Evolutionary conservation across 2,329 filamentous ascomycete species (phyloP).

Genomic region (Fusarium xyrophilum): DNA sequence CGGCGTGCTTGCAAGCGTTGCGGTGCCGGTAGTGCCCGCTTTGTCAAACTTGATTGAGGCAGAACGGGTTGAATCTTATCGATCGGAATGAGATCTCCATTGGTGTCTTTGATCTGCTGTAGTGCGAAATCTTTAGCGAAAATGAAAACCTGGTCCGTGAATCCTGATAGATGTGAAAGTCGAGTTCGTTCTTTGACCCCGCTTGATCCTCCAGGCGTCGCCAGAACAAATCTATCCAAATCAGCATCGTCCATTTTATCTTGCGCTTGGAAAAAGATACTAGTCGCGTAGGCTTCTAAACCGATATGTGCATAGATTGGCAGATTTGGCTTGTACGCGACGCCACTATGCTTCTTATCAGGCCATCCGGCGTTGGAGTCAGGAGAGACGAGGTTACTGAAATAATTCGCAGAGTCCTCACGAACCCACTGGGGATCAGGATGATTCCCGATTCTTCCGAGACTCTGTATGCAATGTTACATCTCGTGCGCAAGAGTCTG

Average conservation of each 20-base stretch:
- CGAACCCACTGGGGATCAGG: neutral
- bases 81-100: neutral
- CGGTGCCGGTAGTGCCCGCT: slow-evolving; percentile 11
- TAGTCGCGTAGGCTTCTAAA: neutral
- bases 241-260: neutral
- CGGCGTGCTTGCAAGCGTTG: slow-evolving; percentile 1
- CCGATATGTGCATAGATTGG: slow-evolving; percentile 20
- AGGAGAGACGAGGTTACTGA: slow-evolving; percentile 24
- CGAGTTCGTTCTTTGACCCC: neutral
- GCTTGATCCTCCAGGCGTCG: neutral
- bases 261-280: slow-evolving; percentile 18
- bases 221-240: slow-evolving; percentile 10
- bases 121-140: slow-evolving; percentile 15
- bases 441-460: neutral
- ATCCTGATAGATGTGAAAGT: neutral
- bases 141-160: slow-evolving; percentile 1
- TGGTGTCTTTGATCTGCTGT: slow-evolving; percentile 15
- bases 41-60: neutral
- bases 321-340: slow-evolving; percentile 8
- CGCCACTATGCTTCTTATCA: neutral
- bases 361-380: slow-evolving; percentile 18
- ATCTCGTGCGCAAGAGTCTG: slow-evolving; percentile 21
- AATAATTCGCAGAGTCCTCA: slow-evolving; percentile 28
- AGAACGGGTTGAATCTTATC: neutral
- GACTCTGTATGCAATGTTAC: slow-evolving; percentile 24